Conservation (phyloP, 2,329 filamentous ascomycete species). For the Pyrenophora tritici-repentis region DNA sequence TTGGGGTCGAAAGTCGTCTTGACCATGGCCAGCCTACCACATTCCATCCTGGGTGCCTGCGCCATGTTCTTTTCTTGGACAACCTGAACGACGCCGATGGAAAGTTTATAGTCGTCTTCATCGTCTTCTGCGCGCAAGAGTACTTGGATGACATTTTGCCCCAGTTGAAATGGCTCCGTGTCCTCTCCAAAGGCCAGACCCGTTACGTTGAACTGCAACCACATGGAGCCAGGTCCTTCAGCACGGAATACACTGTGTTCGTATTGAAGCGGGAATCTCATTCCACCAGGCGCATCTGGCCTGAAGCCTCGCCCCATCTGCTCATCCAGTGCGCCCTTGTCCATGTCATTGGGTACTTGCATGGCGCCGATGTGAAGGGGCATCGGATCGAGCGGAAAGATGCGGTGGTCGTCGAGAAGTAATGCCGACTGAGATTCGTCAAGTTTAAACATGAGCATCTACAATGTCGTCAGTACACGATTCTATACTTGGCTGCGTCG, state of each 20-base stretch:
- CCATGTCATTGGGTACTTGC: slow-evolving; percentile 28
- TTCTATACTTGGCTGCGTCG: too few species aligned
- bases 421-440: slow-evolving; percentile 13
- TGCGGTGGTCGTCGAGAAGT: slow-evolving; percentile 28
- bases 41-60: slow-evolving; percentile 34
- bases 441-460: slow-evolving; percentile 36
- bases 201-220: slow-evolving; percentile 39
- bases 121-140: slow-evolving; percentile 18
- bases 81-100: slow-evolving; percentile 34
- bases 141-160: slow-evolving; percentile 35
- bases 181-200: slow-evolving; percentile 12
- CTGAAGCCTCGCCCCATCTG: slow-evolving; percentile 13
- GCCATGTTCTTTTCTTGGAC: slow-evolving; percentile 24
- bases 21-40: slow-evolving; percentile 34
- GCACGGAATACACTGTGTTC: slow-evolving; percentile 30
- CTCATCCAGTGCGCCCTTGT: slow-evolving; percentile 14
- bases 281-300: slow-evolving; percentile 12
- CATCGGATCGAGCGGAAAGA: slow-evolving; percentile 30
- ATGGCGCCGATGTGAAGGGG: slow-evolving; percentile 29
- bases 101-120: slow-evolving; percentile 1
- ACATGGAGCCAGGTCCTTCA: slow-evolving; percentile 13
- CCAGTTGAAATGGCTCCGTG: slow-evolving; percentile 13
- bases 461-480: not conserved
- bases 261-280: slow-evolving; percentile 32
- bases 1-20: slow-evolving; percentile 30